These are phyloP conservation scores for Trichosanthes cucumerina DNA, from an alignment of 306 rosid genomes.

Conservation along the genomic window DNA sequence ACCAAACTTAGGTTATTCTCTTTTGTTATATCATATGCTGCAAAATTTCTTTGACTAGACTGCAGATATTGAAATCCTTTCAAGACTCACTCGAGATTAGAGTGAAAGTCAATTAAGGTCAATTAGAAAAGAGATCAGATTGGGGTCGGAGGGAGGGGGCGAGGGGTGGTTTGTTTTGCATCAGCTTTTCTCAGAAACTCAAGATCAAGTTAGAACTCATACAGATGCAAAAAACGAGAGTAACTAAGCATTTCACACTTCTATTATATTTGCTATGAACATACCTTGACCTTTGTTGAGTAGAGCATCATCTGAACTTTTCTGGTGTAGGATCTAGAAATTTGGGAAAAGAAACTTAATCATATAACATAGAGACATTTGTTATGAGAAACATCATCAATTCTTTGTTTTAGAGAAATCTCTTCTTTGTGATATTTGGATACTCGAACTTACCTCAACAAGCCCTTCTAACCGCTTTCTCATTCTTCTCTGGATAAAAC, in stretches of 20 bases:
- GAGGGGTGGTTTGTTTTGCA: neutral
- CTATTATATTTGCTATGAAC: constrained; percentile 12
- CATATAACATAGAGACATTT: neutral
- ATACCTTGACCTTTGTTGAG: constrained; percentile 34
- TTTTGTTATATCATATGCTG: neutral
- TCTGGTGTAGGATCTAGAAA: constrained; percentile 45
- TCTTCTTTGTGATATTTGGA: neutral
- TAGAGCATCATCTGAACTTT: constrained; percentile 27
- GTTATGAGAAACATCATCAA: neutral
- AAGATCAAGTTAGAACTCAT: neutral
- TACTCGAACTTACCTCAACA: constrained; percentile 38
- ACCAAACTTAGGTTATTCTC: neutral
- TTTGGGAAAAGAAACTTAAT: constrained; percentile 3
- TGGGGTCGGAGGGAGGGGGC: too few relatives aligned
- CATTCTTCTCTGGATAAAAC: constrained; percentile 78
- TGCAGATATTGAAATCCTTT: neutral
- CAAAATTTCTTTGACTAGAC: neutral
- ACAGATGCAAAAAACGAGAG: neutral
- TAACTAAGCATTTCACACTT: neutral
- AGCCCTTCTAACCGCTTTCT: constrained; percentile 59
- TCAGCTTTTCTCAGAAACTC: neutral
- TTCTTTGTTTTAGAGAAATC: neutral
- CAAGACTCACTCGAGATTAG: neutral
- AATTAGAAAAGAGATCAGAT: neutral
- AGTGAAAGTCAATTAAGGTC: neutral